Evolutionary conservation across 2,329 filamentous ascomycete species (phyloP).

Genomic region (Talaromyces atroroseus): DNA sequence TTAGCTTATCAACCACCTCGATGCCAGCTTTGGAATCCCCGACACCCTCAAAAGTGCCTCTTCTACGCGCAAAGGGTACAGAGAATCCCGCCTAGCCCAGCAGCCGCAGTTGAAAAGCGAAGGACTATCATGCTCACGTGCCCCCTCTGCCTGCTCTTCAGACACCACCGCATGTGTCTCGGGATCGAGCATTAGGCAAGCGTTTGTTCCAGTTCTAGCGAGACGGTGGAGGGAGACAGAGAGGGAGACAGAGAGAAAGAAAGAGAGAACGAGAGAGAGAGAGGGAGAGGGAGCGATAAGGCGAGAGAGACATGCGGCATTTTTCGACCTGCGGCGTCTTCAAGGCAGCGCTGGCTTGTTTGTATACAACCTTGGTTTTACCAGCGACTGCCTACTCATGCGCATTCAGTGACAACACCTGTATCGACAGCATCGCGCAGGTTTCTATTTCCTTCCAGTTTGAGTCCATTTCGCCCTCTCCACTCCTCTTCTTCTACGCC

Average conservation of each 20-base stretch:
- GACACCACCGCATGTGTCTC: conserved; percentile 2
- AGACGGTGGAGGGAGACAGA: neutral
- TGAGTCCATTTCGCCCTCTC: conserved; percentile 28
- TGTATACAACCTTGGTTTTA: neutral
- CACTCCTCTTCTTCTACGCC: conserved; percentile 30
- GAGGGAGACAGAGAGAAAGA: neutral
- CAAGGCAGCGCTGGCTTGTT: conserved; percentile 3
- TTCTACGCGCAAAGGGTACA: neutral
- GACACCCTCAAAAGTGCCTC: neutral
- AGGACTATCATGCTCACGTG: conserved; percentile 1
- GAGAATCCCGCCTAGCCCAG: neutral
- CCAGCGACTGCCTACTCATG: conserved; percentile 17
- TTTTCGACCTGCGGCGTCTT: neutral
- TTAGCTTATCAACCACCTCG: neutral
- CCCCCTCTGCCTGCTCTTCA: neutral
- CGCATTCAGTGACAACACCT: conserved; percentile 30
- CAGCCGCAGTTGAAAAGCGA: neutral
- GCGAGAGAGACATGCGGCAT: conserved; percentile 2
- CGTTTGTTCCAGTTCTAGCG: neutral
- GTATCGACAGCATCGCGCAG: conserved; percentile 35
- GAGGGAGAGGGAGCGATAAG: neutral
- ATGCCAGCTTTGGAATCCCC: neutral
- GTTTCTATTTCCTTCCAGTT: conserved; percentile 30
- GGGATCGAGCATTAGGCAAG: neutral
- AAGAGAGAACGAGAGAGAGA: neutral